phyloP scores from a whole-genome alignment of 441 rosid genomes.

The Gossypium schwendimanii region DNA sequence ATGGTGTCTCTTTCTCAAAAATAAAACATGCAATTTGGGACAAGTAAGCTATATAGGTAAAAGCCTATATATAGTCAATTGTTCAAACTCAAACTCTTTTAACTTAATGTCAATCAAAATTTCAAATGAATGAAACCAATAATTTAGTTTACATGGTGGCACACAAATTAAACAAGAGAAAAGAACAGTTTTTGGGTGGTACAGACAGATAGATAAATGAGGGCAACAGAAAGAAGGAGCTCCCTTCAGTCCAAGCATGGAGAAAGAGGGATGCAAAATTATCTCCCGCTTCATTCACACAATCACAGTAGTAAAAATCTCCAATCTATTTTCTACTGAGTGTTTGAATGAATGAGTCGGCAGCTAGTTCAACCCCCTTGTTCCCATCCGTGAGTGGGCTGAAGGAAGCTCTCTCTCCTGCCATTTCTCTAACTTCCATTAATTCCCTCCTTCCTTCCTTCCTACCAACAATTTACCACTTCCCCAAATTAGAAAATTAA shows the following conservation, averaged over 20 bases:
- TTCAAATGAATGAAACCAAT: no score
- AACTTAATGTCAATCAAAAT: no score
- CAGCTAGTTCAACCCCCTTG: conserved; percentile 67
- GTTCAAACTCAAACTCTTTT: no score
- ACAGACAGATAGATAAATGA: conserved; percentile 3
- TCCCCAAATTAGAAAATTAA: background rate
- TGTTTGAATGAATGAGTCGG: conserved; percentile 93
- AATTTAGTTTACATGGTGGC: no score
- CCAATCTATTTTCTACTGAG: conserved; percentile 26
- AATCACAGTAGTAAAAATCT: conserved; percentile 44
- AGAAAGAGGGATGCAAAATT: conserved; percentile 50
- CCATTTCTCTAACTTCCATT: conserved; percentile 21
- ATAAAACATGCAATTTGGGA: background rate
- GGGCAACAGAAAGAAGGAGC: conserved; percentile 52
- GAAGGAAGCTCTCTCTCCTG: conserved; percentile 77
- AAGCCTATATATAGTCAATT: background rate
- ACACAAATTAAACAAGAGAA: background rate
- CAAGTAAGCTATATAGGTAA: background rate
- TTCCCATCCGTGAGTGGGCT: conserved; percentile 70
- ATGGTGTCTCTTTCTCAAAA: background rate
- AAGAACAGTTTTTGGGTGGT: background rate
- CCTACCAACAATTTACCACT: background rate
- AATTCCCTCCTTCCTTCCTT: background rate
- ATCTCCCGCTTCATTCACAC: conserved; percentile 98
- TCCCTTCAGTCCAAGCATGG: conserved; percentile 97